Evolutionary conservation across 1,284 basidiomycete genomes (phyloP).

Genomic region (Rugiboletus extremiorientalis): DNA sequence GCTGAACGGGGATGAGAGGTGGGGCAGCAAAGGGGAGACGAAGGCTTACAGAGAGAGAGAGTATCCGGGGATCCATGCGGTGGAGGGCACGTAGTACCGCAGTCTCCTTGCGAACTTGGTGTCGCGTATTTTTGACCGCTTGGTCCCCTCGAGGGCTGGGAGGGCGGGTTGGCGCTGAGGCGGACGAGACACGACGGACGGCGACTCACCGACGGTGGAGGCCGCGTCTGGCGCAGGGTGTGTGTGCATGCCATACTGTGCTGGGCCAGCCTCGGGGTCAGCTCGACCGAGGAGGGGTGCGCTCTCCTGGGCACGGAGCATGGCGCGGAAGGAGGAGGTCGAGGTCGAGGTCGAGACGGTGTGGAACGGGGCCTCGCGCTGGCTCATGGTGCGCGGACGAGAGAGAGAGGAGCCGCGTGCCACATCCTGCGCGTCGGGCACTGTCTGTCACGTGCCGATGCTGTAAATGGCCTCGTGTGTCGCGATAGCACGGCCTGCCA

Average conservation of each 20-base stretch:
- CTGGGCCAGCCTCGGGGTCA: slow-evolving; percentile 29
- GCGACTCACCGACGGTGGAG: slow-evolving; percentile 22
- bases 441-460: slow-evolving; percentile 8
- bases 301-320: slow-evolving; percentile 22
- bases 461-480: not conserved
- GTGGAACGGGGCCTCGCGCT: slow-evolving; percentile 17
- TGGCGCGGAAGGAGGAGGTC: slow-evolving; percentile 26
- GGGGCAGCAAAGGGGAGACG: not conserved
- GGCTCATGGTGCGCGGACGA: no score
- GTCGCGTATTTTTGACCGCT: slow-evolving; percentile 20
- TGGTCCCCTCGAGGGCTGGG: slow-evolving; percentile 16
- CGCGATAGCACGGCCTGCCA: slow-evolving; percentile 20
- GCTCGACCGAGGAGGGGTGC: slow-evolving; percentile 22
- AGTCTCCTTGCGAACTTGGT: slow-evolving; percentile 35
- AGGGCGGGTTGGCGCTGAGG: not conserved
- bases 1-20: slow-evolving; percentile 39
- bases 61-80: slow-evolving; percentile 85
- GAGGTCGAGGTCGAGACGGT: slow-evolving; percentile 33
- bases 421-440: not conserved
- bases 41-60: slow-evolving; percentile 62
- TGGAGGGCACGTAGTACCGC: slow-evolving; percentile 71
- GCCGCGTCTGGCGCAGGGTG: slow-evolving; percentile 13
- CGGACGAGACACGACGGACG: not conserved
- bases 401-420: no score
- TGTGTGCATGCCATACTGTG: slow-evolving; percentile 20